Base-by-base conservation (phyloP, 352 stramenopile species). In the Phytophthora agathidicida region DNA sequence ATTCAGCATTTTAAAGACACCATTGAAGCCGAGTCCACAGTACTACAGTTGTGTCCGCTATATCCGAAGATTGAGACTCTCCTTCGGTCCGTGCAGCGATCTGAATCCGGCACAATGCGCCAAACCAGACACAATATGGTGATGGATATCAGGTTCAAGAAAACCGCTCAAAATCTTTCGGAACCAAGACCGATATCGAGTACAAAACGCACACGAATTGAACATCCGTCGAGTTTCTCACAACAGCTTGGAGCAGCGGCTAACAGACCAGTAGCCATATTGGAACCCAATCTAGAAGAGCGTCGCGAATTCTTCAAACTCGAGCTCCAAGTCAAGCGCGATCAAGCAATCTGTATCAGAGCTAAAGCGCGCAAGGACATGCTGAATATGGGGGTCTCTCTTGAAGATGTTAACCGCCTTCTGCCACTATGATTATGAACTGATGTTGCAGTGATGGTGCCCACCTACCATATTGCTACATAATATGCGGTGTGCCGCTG, bases 231-330 rank as follows among this genome's bases (percentile, higher is more conserved):
- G 8, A 8, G 6, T 27, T 20, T 20, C 20, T 30, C 37, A 2
- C 36, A 32, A 8, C 27, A 24, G 23, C 9, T 14, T 27, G 8
- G 20, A 10, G 30, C 7, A 14, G 11, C 26, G 22, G 16, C 48
- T 22, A 23, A n/a, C 14, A 26, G 31, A 7, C 36, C 27, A 19
- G 36, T 51, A 10, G 27, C 30, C 5, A 6, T 61, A 26, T 31
- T 57, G 38, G 41, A 65, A 30, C 47, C 51, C 11, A 43, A 77
- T 17, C 52, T 50, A 28, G 42, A 67, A 28, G 49, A 73, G 22
- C 54, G 68, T 31, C 73, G 71, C 17, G 57, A 69, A 36, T 65
- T 79, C 27, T 76, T 80, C 35, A 51, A 71, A 37, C 60, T 80
- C 32, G 73, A 82, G 30, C 38, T 80, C 7, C 66, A 82, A 47